Percentiles rank a stretch among this genome's conserved stretches.
Evolutionary conservation across 2,329 filamentous ascomycete species (phyloP).

Genomic region (Neofusicoccum sp.): DNA sequence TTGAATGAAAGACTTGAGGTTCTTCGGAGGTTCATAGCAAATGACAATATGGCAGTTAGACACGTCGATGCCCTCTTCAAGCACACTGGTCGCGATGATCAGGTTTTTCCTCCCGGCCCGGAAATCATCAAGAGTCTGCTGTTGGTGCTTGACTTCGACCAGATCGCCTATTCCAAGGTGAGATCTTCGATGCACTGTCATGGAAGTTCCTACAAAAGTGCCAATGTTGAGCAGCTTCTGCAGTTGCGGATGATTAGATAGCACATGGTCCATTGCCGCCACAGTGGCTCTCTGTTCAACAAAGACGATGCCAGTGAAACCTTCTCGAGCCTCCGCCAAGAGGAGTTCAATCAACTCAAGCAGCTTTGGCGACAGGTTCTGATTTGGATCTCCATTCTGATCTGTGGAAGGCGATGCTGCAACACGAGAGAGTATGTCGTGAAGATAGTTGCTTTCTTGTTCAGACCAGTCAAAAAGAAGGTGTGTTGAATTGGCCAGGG

Average conservation of each 20-base stretch:
- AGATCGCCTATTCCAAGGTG: slow-evolving; percentile 48
- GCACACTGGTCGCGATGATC: slow-evolving; percentile 60
- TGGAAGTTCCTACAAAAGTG: slow-evolving; percentile 56
- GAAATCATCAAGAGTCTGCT: slow-evolving; percentile 57
- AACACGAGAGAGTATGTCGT: slow-evolving; percentile 16
- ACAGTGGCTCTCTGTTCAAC: slow-evolving; percentile 40
- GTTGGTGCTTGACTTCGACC: slow-evolving; percentile 50
- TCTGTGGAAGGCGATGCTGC: background rate
- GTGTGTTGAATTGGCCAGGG: background rate
- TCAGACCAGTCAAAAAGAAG: slow-evolving; percentile 26
- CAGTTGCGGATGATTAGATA: slow-evolving; percentile 36
- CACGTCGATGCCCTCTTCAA: slow-evolving; percentile 65
- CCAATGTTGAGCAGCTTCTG: slow-evolving; percentile 42
- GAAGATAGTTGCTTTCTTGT: slow-evolving; percentile 40
- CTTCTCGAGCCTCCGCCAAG: slow-evolving; percentile 32
- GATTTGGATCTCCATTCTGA: background rate
- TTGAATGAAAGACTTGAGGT: slow-evolving; percentile 67
- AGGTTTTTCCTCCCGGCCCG: slow-evolving; percentile 56
- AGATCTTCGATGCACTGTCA: slow-evolving; percentile 45
- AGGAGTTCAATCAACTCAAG: slow-evolving; percentile 41
- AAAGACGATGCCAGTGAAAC: slow-evolving; percentile 42
- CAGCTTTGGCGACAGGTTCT: slow-evolving; percentile 38
- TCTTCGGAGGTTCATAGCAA: slow-evolving; percentile 64
- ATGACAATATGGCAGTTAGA: slow-evolving; percentile 67
- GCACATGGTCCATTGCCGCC: slow-evolving; percentile 43